Conservation (phyloP, 1,284 basidiomycete species). For the Moesziomyces sp. region DNA sequence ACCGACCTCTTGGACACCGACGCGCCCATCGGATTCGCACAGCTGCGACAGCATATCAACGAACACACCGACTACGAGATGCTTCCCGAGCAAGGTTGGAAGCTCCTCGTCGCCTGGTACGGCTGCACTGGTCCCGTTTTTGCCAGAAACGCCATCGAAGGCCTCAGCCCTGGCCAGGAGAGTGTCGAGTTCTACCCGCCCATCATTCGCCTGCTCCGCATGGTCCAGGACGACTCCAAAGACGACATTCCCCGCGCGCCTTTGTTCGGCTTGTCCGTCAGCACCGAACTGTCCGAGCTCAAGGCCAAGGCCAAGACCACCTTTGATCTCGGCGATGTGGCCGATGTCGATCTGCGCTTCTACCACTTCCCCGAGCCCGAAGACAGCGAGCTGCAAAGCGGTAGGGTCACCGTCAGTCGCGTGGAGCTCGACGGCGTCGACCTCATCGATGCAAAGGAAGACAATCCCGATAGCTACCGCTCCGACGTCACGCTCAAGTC, state of each 20-base stretch:
- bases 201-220: conserved; percentile 74
- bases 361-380: conserved; percentile 42
- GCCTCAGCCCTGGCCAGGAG: conserved; percentile 67
- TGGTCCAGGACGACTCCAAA: conserved; percentile 54
- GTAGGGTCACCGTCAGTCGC: conserved; percentile 15
- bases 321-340: conserved; percentile 28
- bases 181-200: conserved; percentile 84
- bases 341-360: conserved; percentile 48
- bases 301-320: conserved; percentile 50
- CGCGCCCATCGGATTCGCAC: conserved; percentile 33
- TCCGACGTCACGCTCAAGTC: conserved; percentile 29
- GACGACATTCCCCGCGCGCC: conserved; percentile 56
- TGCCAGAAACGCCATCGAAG: conserved; percentile 76
- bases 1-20: conserved; percentile 73
- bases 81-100: conserved; percentile 80
- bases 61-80: conserved; percentile 83
- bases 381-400: conserved; percentile 22
- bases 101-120: conserved; percentile 78
- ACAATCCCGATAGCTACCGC: conserved; percentile 53
- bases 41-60: conserved; percentile 68
- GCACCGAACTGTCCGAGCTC: conserved; percentile 50
- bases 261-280: conserved; percentile 48
- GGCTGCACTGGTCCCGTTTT: conserved; percentile 74
- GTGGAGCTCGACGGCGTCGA: conserved; percentile 49
- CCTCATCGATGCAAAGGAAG: conserved; percentile 47